Evolutionary conservation across 116 monocot species (phyloP), one percentile per base, ranked within the genome.

Genomic region (Trichopus zeylanicus): DNA sequence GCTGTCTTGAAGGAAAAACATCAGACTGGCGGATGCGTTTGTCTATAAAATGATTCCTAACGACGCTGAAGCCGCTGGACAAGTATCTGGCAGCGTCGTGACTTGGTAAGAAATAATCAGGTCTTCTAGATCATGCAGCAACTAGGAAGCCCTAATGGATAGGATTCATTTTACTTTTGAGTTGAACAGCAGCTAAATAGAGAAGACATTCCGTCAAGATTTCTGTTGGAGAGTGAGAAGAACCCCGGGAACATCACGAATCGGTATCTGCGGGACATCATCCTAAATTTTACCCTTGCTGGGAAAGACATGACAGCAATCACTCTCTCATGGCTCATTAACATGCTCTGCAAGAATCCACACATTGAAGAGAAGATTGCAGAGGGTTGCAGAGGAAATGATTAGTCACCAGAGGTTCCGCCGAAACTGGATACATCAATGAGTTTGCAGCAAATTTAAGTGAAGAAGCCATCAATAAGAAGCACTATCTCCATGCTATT

Each of bases 271-370:
- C 58, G 77, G 39, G 80, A 80, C 64, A 85, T 85, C 22, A 77
- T 80, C 24, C 76, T 85, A 15, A 85, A 65, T 55, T 80, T 85
- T 47, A 20, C 80, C 39, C 60, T 85, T 7, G 85, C 80, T 4
- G 85, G 85, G 31, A 86, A 66, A 65, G 85, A 86, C 34, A 77
- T 81, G 28, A 64, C 85, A 11, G 85, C 77, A 9, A 65, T 55
- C 22, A 77, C 81, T 2, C 68, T 86, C 3, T 61, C 77, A 1
- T 81, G 85, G 85, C 74, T 86, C 58, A 69, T 80, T 27, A 77
- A 77, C 55, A 65, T 77, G 67, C 37, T 77, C 7, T 77, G 85
- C 59, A 81, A 70, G 42, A 32, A 75, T 32, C 85, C 80, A 0
- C 25, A 24, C 3, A 51, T 81, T 33, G 77, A 81, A 38, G 73